Evolutionary conservation across 208 protist species (phyloP), one percentile per base, ranked within the genome.

Genomic region (Strigomonas oncopelti): DNA sequence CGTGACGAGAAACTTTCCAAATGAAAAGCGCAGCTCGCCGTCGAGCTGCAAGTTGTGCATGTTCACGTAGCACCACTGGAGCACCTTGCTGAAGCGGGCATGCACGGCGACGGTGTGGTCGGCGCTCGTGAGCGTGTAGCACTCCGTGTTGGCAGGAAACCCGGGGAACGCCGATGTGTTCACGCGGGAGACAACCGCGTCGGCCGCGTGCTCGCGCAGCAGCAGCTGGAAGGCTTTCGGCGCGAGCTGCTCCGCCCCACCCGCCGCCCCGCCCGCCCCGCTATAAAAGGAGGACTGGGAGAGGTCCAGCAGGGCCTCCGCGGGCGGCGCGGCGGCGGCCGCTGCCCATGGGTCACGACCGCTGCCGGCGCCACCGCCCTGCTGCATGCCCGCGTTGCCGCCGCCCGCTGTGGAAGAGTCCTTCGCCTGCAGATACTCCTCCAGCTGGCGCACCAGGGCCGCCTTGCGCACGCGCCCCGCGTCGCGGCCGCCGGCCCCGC

Each of bases 11-110:
- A 96, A 76, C 74, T 93, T 94, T 1, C 91, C 91, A 28, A 96
- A 60, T 28, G 78, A 81, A 7, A 94, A 61, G 59, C 67, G 74
- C 1, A 96, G 74, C 76, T 96, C 91, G 22, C 87, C 89, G 71
- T 96, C 91, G 85, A 96, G 93, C 65, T 88, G 85, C 42, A 96
- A 66, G 75, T 94, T 96, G 72, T 69, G 83, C 84, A 96, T 91
- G 76, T 96, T 96, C 38, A 96, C 72, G 61, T 87, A 75, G 67
- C 91, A 96, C 91, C 91, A 96, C 77, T 96, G 91, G 55, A 96
- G 79, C 42, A 92, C 91, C 65, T 94, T 94, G 77, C 87, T 94
- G 67, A 87, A 95, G 42, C 91, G 77, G 16, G 87, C 71, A 61
- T 85, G 84, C 52, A 89, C 55, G 2, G 88, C 78, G 5, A 84